These are phyloP conservation scores for Globisporangium paroecandrum DNA, from an alignment of 352 stramenopile genomes.

Conservation along the genomic window DNA sequence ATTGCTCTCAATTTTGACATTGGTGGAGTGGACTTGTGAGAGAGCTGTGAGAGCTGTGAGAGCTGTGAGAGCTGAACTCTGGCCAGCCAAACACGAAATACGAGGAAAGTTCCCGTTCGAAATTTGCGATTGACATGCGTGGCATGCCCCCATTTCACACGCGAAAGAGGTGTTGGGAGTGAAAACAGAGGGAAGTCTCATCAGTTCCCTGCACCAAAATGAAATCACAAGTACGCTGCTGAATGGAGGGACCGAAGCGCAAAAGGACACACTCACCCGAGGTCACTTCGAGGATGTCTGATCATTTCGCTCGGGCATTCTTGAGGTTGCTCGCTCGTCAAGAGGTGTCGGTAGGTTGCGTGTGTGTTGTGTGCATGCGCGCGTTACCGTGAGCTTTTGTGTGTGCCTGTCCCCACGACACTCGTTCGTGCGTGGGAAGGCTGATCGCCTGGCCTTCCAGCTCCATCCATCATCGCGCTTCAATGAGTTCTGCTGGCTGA, in stretches of 20 bases:
- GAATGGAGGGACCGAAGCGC: too few relatives aligned
- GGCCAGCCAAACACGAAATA: too few relatives aligned
- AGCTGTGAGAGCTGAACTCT: too few relatives aligned
- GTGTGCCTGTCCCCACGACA: background rate
- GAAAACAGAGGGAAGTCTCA: background rate
- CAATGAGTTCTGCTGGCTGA: background rate
- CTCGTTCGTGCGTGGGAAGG: background rate
- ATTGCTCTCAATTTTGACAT: background rate
- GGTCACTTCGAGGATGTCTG: too few relatives aligned
- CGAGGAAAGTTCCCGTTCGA: background rate
- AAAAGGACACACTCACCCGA: too few relatives aligned
- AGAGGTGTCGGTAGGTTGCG: background rate
- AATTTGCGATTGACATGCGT: background rate
- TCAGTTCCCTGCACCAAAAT: background rate
- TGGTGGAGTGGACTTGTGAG: too few relatives aligned
- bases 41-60: too few relatives aligned
- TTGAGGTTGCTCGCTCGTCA: background rate
- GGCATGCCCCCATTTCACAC: background rate
- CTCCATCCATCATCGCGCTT: background rate
- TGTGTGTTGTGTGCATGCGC: background rate
- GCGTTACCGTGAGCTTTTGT: too few relatives aligned
- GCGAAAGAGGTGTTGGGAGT: background rate
- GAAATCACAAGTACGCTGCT: too few relatives aligned
- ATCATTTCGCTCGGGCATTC: too few relatives aligned
- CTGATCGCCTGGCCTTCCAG: background rate